Conservation (phyloP, 345 rosid species). For the Syzygium aqueum region DNA sequence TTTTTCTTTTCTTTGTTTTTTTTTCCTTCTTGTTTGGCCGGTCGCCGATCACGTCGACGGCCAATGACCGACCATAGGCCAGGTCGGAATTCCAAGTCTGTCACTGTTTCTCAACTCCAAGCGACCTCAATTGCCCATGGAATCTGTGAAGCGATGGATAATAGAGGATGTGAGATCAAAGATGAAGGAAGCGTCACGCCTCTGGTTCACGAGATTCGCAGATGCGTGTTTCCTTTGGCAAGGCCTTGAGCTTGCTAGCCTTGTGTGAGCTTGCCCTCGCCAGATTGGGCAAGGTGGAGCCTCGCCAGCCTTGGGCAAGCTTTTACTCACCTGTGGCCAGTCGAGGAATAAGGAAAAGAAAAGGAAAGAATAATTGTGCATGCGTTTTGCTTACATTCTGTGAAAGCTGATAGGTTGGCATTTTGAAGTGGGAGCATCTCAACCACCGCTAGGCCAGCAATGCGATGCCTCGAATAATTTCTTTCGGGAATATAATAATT, state of each 20-base stretch:
- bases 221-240: no score
- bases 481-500: neutral
- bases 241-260: neutral
- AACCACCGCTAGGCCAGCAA: neutral
- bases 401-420: neutral
- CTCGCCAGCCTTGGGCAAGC: neutral
- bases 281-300: fast-evolving
- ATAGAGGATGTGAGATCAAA: no score
- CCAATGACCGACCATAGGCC: no score
- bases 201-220: no score
- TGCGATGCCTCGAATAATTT: neutral
- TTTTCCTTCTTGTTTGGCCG: no score
- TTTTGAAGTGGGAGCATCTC: neutral
- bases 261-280: neutral
- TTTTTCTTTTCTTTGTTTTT: no score
- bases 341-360: neutral
- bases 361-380: neutral
- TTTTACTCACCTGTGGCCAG: fast-evolving
- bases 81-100: no score
- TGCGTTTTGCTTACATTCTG: neutral
- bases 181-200: no score
- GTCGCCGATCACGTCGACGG: no score
- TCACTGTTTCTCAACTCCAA: no score
- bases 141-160: no score
- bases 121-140: no score